Base-by-base conservation (phyloP, 352 stramenopile genomes). In the Pythium aquatile region DNA sequence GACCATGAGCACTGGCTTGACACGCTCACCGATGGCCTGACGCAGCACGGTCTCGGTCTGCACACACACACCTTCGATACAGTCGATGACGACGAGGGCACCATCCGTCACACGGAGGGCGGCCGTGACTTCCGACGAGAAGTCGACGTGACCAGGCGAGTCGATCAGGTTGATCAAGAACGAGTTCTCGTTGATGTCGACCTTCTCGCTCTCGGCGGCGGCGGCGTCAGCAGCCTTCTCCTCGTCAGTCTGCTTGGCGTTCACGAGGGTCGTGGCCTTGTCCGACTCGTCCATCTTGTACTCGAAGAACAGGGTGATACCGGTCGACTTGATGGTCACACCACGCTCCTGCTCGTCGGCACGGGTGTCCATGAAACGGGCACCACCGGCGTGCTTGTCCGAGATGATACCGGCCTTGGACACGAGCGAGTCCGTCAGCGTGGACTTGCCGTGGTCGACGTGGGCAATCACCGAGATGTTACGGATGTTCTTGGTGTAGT, bases 151-250 rank as follows among this genome's bases (percentile, higher is more conserved):
- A 92, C 98, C 98, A 58, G 98, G 97, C 61, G 97, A 99, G 84
- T 99, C 98, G 77, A 99, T 99, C 62, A 99, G 81, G 87, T 99
- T 99, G 85, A 99, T 99, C 65, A 99, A 74, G 84, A 98, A 99
- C 61, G 92, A 99, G 72, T 99, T 99, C 72, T 98, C 90, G 51
- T 83, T 97, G 74, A 99, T 99, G 49, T 89, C 81, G 51, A 99
- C 91, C 20, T 71, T 64, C 11, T 67, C 69, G 58, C 42, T 30
- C 37, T 42, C 52, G n/a, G 64, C 72, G 29, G 74, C 72, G 17
- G 55, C 73, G 3, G 46, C 64, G 8, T 59, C 73, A 7, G 60
- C 76, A 5, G 67, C 70, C n/a, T 69, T 70, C 44, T 77, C 70
- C 58, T 83, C 87, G 10, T 69, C 73, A 1, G 68, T 69, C 59